These are phyloP conservation scores for Discostella pseudostelligera DNA, from an alignment of 108 stramenopile species.

Conservation along the genomic window DNA sequence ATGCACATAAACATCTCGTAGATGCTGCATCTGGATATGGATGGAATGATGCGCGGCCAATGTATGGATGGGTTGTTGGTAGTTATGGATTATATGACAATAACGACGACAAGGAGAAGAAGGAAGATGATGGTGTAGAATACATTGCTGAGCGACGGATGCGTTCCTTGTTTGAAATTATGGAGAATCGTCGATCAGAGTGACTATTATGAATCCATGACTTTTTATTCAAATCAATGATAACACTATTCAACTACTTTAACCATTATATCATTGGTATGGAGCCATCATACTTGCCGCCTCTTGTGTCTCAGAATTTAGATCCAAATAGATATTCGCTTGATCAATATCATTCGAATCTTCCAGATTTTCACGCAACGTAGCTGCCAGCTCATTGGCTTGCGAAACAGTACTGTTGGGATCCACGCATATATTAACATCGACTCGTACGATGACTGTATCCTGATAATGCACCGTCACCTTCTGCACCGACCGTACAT, in stretches of 20 bases:
- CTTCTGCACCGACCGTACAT: conserved; percentile 48
- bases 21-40: conserved; percentile 55
- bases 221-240: background rate
- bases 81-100: conserved; percentile 17
- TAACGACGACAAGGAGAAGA: conserved; percentile 4
- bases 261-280: background rate
- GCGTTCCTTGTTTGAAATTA: conserved; percentile 34
- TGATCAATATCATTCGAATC: conserved; percentile 32
- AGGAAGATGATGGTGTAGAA: background rate
- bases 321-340: conserved; percentile 62
- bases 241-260: background rate
- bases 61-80: conserved; percentile 72
- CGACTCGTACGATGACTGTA: conserved; percentile 47
- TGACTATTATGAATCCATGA: too few relatives aligned
- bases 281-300: too few relatives aligned
- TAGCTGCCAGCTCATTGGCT: conserved; percentile 36
- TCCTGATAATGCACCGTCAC: conserved; percentile 58
- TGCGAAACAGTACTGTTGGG: conserved; percentile 35
- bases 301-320: conserved; percentile 29
- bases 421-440: conserved; percentile 52
- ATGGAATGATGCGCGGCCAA: conserved; percentile 59
- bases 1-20: conserved; percentile 60
- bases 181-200: too few relatives aligned
- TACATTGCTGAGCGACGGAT: conserved; percentile 13
- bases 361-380: conserved; percentile 44